These are phyloP conservation scores for Melanomma pulvis-pyrius DNA, from an alignment of 495 filamentous ascomycete species.

Conservation along the genomic window DNA sequence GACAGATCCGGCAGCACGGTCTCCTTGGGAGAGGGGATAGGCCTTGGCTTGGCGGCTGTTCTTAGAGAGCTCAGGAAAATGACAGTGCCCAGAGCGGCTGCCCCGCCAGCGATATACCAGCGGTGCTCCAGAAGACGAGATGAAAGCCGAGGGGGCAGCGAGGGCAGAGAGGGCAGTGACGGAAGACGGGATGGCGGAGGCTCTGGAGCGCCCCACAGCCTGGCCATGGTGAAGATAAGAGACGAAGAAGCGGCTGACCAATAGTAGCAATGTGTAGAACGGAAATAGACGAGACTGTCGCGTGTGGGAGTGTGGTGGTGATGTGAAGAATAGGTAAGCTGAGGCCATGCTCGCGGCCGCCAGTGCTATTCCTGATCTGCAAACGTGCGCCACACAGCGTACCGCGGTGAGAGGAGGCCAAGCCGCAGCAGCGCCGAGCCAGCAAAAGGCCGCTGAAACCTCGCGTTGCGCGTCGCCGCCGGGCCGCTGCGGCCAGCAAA, in stretches of 20 bases:
- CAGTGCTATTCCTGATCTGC: too few relatives aligned
- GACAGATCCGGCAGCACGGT: conserved; percentile 53
- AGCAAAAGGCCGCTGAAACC: not conserved
- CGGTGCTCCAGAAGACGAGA: not conserved
- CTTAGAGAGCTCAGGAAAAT: not conserved
- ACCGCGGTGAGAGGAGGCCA: not conserved
- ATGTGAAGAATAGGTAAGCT: not conserved
- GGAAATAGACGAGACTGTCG: not conserved
- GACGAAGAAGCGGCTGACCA: not conserved
- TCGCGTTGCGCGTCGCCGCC: not conserved
- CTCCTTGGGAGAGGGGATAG: conserved; percentile 53
- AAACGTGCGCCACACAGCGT: not conserved
- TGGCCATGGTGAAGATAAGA: not conserved
- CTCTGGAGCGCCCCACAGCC: not conserved
- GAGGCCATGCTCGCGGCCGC: too few relatives aligned
- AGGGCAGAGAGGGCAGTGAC: not conserved
- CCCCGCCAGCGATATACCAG: conserved; percentile 3
- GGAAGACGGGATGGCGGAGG: not conserved
- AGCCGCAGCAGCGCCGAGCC: conserved; percentile 3
- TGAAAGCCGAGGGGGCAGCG: not conserved
- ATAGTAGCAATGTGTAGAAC: not conserved
- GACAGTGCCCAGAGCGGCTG: not conserved
- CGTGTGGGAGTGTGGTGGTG: not conserved
- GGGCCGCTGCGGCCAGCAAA: not conserved
- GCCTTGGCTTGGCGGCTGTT: not conserved